Evolutionary conservation across 2,329 filamentous ascomycete genomes (phyloP).

Genomic region (Monilinia fructigena): DNA sequence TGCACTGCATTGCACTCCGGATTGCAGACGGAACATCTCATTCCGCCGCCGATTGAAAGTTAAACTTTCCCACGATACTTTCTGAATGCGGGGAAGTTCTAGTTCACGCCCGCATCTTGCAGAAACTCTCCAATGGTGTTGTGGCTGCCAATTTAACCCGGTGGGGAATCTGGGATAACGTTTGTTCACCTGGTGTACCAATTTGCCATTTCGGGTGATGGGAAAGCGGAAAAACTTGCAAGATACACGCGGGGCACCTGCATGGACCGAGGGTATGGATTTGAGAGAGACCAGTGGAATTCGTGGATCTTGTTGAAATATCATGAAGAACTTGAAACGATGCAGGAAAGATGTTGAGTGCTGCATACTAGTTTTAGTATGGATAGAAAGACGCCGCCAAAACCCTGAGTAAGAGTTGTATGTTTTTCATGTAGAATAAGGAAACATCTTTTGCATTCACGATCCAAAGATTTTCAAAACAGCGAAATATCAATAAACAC

Average conservation of each 20-base stretch:
- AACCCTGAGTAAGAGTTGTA: neutral
- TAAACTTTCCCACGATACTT: constrained; percentile 14
- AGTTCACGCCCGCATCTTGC: neutral
- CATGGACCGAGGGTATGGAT: neutral
- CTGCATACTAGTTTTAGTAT: neutral
- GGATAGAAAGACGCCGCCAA: neutral
- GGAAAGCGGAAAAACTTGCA: constrained; percentile 1
- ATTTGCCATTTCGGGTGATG: neutral
- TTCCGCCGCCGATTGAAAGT: constrained; percentile 16
- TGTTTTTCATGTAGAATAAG: neutral
- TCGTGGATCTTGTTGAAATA: too few species aligned
- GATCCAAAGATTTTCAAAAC: too few species aligned
- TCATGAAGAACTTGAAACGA: neutral
- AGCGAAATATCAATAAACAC: too few species aligned
- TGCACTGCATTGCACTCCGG: neutral
- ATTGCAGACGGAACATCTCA: constrained; percentile 37
- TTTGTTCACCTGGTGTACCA: neutral
- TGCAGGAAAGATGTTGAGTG: neutral
- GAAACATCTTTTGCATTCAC: too few species aligned
- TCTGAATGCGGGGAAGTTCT: constrained; percentile 19
- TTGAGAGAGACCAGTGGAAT: neutral
- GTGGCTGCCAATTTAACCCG: neutral
- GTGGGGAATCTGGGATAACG: neutral
- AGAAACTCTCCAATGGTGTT: constrained; percentile 14
- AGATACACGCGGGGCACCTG: neutral